Evolutionary conservation across 2,329 filamentous ascomycete genomes (phyloP), one percentile per base, ranked within the genome.

Genomic region (Paradendryphiella salina): DNA sequence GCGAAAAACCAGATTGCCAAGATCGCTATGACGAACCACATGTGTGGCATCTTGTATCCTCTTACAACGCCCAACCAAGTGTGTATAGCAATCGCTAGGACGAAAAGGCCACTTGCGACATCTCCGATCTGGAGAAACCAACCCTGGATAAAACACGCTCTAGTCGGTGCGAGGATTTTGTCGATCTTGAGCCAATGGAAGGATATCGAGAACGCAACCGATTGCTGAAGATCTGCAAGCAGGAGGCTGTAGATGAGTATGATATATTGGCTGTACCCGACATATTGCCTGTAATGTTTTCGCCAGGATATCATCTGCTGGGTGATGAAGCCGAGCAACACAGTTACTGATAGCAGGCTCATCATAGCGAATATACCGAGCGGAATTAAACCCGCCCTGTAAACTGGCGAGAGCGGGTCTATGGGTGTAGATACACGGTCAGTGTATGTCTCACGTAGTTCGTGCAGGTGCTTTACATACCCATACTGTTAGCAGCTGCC

Each of bases 221-320:
- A 75, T 63, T 81, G 79, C 56, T 78, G 77, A n/a, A 82, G 71
- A 69, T 82, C 79, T 5, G 79, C 79, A 33, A 82, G 54, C 2
- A 81, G 67, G 11, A 82, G 72, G 49, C 81, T 81, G 65, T 79
- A 81, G 42, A 81, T 80, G 18, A 82, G 73, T 32, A 81, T 65
- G n/a, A 82, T 70, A 46, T 79, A 81, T 66, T 82, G 79, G 56
- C 82, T 82, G 65, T 80, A 78, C 52, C 79, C 78, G 45, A 81
- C 78, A 51, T 79, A 78, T 54, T 76, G 70, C 32, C 72, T 64
- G 59, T 80, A 79, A 52, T 75, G 75, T 46, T 70, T 72, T 38
- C 75, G 71, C 79, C 79, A 81, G 52, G 77, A 76, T 26, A 81
- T 60, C n/a, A 82, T 65, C 18, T 79, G 76, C 54, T 79, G 77